Conservation (phyloP, 202 grass and related monocot species). For the Digitaria exilis region DNA sequence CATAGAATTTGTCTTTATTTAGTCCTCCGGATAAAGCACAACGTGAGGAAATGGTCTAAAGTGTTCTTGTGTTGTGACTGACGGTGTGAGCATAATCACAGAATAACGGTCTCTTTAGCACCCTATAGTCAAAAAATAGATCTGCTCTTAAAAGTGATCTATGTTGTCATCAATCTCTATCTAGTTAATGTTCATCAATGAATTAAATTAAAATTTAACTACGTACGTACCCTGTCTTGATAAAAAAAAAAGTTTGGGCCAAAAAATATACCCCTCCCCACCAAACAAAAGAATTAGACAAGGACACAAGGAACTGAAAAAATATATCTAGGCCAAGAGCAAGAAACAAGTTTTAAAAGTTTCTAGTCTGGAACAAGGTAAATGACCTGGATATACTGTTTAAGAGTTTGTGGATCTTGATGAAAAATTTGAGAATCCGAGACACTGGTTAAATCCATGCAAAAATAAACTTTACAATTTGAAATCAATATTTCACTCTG, state of each 20-base stretch:
- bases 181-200: neutral
- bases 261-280: too few relatives aligned
- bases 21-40: constrained; percentile 1
- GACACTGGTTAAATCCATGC: neutral
- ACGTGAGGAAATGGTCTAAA: constrained; percentile 33
- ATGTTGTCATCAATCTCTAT: neutral
- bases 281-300: too few relatives aligned
- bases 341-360: too few relatives aligned
- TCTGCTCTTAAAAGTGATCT: neutral
- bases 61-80: neutral
- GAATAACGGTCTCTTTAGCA: neutral
- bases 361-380: too few relatives aligned
- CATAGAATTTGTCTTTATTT: neutral
- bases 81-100: neutral
- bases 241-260: too few relatives aligned
- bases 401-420: neutral
- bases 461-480: neutral
- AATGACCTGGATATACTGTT: neutral
- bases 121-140: neutral
- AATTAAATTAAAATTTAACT: neutral
- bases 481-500: neutral
- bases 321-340: too few relatives aligned
- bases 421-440: neutral
- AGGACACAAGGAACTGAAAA: too few relatives aligned
- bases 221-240: too few relatives aligned